These are phyloP conservation scores for Wallacemonas sp. DNA, from an alignment of 208 protist species.

Conservation along the genomic window DNA sequence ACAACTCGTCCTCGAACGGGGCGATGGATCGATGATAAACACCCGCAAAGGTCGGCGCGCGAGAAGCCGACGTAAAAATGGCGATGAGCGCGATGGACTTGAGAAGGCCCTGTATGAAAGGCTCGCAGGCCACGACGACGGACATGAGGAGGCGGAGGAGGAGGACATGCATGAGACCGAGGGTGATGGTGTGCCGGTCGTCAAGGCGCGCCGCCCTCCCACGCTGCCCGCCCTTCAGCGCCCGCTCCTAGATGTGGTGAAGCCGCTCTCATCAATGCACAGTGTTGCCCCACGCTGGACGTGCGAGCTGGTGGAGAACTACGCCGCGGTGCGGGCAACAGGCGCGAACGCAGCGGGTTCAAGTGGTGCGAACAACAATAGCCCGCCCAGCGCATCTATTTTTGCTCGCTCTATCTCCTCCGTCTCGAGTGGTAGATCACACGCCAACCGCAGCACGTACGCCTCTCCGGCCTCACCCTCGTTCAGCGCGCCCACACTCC, in stretches of 20 bases:
- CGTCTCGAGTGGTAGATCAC: neutral
- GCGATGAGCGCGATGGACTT: no score
- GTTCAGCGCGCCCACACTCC: no score
- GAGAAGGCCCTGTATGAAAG: no score
- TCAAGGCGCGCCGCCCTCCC: neutral
- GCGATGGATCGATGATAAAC: no score
- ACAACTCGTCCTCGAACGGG: no score
- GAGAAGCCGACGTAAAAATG: no score
- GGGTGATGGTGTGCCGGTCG: no score
- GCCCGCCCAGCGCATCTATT: no score
- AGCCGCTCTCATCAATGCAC: neutral
- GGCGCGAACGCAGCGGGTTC: neutral
- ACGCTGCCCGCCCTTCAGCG: neutral
- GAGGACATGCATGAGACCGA: no score
- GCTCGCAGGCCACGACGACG: no score
- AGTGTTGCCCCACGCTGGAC: neutral
- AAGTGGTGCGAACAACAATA: neutral
- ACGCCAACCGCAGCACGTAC: neutral
- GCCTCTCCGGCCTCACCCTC: neutral
- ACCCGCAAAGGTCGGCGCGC: no score
- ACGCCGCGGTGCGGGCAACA: neutral
- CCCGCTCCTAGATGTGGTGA: neutral
- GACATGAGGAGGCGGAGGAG: no score
- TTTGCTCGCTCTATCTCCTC: neutral
- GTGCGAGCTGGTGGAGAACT: slow-evolving; percentile 1